A percentile compares a stretch with the other conserved stretches of the same genome.
Evolutionary conservation across 2,329 filamentous ascomycete species (phyloP).

Genomic region (Pyrenophora teres): DNA sequence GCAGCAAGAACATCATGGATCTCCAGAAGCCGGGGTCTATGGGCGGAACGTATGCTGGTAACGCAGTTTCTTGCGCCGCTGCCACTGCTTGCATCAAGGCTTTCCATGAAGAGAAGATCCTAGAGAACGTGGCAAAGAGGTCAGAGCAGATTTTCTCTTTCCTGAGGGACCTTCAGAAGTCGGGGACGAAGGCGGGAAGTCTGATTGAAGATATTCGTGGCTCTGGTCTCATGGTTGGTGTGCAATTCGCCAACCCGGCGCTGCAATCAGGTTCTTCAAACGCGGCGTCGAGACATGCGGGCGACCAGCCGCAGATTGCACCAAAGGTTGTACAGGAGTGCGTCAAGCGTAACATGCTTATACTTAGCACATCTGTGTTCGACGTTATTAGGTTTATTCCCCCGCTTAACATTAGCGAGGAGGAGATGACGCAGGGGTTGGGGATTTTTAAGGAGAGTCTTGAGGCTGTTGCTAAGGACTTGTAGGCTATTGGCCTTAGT

Average conservation of each 20-base stretch:
- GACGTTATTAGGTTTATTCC: constrained; percentile 38
- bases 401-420: constrained; percentile 34
- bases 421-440: constrained; percentile 31
- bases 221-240: constrained; percentile 34
- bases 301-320: constrained; percentile 30
- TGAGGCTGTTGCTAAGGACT: constrained; percentile 32
- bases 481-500: constrained; percentile 14
- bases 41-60: constrained; percentile 39
- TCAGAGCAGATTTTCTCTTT: constrained; percentile 36
- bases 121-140: constrained; percentile 35
- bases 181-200: constrained; percentile 32
- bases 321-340: constrained; percentile 36
- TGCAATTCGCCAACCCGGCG: constrained; percentile 30
- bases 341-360: constrained; percentile 36
- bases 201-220: constrained; percentile 38
- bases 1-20: constrained; percentile 33
- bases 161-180: constrained; percentile 28
- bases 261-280: constrained; percentile 30
- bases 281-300: constrained; percentile 18
- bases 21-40: constrained; percentile 37
- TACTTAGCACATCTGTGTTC: constrained; percentile 38
- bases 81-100: constrained; percentile 32
- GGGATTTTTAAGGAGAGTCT: constrained; percentile 34
- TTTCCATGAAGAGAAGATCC: constrained; percentile 35
- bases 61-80: constrained; percentile 36